These are phyloP conservation scores for Penstemon newberryi DNA, from an alignment of 257 asterid species.

Conservation along the genomic window DNA sequence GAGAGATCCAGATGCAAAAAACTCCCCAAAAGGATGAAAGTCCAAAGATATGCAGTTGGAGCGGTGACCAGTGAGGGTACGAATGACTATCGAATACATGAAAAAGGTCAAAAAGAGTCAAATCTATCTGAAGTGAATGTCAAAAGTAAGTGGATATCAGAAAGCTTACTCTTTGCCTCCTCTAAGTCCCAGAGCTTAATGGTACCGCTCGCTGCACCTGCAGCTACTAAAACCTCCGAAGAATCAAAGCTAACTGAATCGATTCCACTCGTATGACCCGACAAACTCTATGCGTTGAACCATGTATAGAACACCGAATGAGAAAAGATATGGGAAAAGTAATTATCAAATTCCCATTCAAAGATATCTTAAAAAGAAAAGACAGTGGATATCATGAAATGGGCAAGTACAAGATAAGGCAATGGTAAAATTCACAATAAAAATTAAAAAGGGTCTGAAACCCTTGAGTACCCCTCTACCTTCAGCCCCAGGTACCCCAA, in stretches of 20 bases:
- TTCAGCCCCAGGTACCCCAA: no score
- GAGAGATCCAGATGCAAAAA: constrained; percentile 97
- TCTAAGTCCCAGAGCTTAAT: constrained; percentile 98
- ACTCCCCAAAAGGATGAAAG: constrained; percentile 98
- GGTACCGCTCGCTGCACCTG: constrained; percentile 99
- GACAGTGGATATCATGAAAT: constrained; percentile 20
- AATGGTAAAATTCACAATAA: constrained; percentile 5
- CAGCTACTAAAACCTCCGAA: constrained; percentile 93
- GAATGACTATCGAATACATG: constrained; percentile 57
- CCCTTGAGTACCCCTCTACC: no score
- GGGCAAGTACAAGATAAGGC: constrained; percentile 10
- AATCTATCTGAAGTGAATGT: constrained; percentile 9
- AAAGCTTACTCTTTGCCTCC: constrained; percentile 89
- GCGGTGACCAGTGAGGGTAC: constrained; percentile 97
- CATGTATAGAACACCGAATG: constrained; percentile 27
- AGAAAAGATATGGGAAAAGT: constrained; percentile 19
- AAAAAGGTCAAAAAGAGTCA: constrained; percentile 24
- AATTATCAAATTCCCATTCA: constrained; percentile 24
- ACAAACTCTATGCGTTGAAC: constrained; percentile 73
- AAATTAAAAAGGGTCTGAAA: background rate
- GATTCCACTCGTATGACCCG: constrained; percentile 98
- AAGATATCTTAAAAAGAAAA: constrained; percentile 11
- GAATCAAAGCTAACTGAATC: constrained; percentile 99
- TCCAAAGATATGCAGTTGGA: constrained; percentile 97
- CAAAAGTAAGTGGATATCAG: constrained; percentile 19